phyloP scores from a whole-genome alignment of 345 rosid species.

The Eucalyptus cladocalyx region DNA sequence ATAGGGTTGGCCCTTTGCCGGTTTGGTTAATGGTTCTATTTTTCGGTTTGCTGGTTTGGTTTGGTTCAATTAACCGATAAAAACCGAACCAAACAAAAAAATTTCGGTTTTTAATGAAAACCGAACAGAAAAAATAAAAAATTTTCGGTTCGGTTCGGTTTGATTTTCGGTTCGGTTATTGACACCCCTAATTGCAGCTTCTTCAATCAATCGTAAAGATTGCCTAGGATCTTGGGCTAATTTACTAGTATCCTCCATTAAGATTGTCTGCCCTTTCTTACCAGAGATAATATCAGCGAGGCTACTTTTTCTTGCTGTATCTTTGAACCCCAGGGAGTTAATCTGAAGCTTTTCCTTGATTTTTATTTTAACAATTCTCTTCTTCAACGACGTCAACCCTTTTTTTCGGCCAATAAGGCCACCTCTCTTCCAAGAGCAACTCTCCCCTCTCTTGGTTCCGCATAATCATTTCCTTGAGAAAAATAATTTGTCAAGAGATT shows the following conservation, averaged over 20 bases:
- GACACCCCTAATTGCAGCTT: too few species aligned
- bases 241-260: not conserved
- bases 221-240: not conserved
- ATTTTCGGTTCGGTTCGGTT: too few species aligned
- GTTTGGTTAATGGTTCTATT: too few species aligned
- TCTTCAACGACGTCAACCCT: not conserved
- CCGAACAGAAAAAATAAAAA: accelerated
- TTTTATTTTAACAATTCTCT: not conserved
- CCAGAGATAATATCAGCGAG: not conserved
- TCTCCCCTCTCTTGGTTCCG: not conserved
- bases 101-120: too few species aligned
- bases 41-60: accelerated
- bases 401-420: not conserved
- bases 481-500: not conserved
- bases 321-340: not conserved
- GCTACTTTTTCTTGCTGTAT: not conserved
- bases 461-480: not conserved
- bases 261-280: not conserved
- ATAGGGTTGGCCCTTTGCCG: too few species aligned
- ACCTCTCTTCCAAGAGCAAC: not conserved
- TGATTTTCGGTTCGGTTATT: accelerated
- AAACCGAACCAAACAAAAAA: accelerated
- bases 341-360: not conserved
- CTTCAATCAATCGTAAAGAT: not conserved
- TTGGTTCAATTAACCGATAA: too few species aligned